These are phyloP conservation scores for Pleurotus tuoliensis DNA, from an alignment of 768 basidiomycete genomes.

Conservation along the genomic window DNA sequence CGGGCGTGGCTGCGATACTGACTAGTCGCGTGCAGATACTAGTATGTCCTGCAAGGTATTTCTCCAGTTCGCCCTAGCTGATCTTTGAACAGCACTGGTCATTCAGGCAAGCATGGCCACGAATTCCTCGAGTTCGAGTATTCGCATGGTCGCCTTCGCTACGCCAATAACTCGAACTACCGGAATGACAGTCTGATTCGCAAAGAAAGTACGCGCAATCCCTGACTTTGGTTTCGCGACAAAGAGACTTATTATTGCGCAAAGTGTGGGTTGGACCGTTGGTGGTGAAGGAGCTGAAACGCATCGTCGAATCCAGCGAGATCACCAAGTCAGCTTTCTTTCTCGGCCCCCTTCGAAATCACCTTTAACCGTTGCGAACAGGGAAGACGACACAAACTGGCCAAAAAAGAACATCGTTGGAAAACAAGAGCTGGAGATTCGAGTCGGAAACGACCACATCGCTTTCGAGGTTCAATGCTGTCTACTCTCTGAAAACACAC, in stretches of 20 bases:
- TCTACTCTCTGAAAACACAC: not conserved
- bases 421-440: conserved; percentile 96
- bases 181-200: conserved; percentile 95
- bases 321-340: conserved; percentile 74
- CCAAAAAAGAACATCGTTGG: conserved; percentile 99
- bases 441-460: conserved; percentile 92
- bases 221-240: not conserved
- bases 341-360: not conserved
- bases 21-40: conserved; percentile 34
- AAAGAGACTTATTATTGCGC: not conserved
- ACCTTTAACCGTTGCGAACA: conserved; percentile 25
- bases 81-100: conserved; percentile 70
- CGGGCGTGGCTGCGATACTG: conserved; percentile 9
- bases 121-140: conserved; percentile 99
- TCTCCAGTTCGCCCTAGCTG: conserved; percentile 9
- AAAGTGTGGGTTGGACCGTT: conserved; percentile 93
- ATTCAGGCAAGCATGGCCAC: conserved; percentile 96
- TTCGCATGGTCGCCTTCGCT: conserved; percentile 91
- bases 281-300: conserved; percentile 91
- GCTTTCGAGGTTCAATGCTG: conserved; percentile 77
- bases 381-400: conserved; percentile 98
- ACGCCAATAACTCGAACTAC: conserved; percentile 99
- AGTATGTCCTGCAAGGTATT: conserved; percentile 26
- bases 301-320: conserved; percentile 89
- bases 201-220: conserved; percentile 83